Conservation (phyloP, 1,139 yeast species). For the Zygosaccharomyces sapae region DNA sequence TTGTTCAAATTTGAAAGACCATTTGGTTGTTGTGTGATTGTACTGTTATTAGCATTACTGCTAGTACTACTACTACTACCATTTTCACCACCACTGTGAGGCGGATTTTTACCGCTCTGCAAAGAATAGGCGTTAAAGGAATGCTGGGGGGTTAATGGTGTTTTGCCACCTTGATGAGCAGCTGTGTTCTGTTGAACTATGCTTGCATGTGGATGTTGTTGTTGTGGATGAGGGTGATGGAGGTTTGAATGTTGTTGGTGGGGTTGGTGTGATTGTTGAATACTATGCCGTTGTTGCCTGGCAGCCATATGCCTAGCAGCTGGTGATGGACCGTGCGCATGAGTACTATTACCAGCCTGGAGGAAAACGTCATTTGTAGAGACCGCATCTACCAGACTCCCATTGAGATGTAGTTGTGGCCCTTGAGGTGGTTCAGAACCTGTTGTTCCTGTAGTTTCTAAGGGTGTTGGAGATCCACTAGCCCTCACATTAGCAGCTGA, state of each 20-base stretch:
- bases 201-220: constrained; percentile 7
- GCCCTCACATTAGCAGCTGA: constrained; percentile 8
- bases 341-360: constrained; percentile 22
- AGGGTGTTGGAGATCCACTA: constrained; percentile 9
- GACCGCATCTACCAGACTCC: constrained; percentile 58
- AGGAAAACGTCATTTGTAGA: constrained; percentile 87
- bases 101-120: constrained; percentile 5
- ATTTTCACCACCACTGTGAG: constrained; percentile 8
- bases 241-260: too few species aligned
- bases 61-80: neutral
- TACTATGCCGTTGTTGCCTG: constrained; percentile 6
- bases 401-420: constrained; percentile 29
- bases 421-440: constrained; percentile 12
- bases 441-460: constrained; percentile 10
- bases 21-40: constrained; percentile 1
- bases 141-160: constrained; percentile 17
- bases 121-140: constrained; percentile 19
- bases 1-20: constrained; percentile 10
- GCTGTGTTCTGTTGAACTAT: constrained; percentile 1
- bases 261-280: constrained; percentile 3
- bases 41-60: constrained; percentile 5
- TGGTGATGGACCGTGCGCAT: neutral
- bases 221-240: neutral
- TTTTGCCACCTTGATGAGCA: constrained; percentile 9
- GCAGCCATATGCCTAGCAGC: constrained; percentile 11